phyloP scores from a whole-genome alignment of 1,139 yeast species.

The Candida sp. region DNA sequence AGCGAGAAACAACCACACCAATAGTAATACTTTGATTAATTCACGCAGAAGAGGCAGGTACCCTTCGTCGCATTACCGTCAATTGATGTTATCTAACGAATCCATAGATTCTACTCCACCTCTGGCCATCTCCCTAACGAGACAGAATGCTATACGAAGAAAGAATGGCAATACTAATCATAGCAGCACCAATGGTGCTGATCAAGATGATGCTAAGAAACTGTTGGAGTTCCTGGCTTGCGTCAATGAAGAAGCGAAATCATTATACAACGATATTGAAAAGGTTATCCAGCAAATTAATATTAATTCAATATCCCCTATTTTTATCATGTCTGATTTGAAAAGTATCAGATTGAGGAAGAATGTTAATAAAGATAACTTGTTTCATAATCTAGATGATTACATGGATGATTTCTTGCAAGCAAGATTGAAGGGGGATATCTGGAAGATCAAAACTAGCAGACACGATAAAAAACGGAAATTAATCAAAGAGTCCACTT shows the following conservation, averaged over 20 bases:
- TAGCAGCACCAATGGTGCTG: constrained; percentile 1
- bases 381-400: constrained; percentile 13
- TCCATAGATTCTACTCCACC: constrained; percentile 1
- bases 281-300: not conserved
- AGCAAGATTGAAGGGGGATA: constrained; percentile 12
- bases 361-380: constrained; percentile 2
- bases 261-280: not conserved
- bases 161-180: not conserved
- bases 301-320: not conserved
- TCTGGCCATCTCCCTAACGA: constrained; percentile 12
- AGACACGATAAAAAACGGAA: not conserved
- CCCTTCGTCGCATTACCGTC: not conserved
- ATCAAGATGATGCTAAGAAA: not conserved
- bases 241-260: not conserved
- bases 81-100: constrained; percentile 1
- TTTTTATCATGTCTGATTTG: constrained; percentile 4
- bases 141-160: constrained; percentile 19
- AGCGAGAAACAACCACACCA: constrained; percentile 23
- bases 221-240: not conserved
- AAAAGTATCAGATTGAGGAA: constrained; percentile 3
- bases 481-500: not conserved
- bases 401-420: constrained; percentile 19
- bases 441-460: constrained; percentile 10
- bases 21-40: constrained; percentile 6
- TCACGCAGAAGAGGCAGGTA: not conserved